Evolutionary conservation across 441 rosid genomes (phyloP), one percentile per base, ranked within the genome.

Genomic region (California macrophylla): DNA sequence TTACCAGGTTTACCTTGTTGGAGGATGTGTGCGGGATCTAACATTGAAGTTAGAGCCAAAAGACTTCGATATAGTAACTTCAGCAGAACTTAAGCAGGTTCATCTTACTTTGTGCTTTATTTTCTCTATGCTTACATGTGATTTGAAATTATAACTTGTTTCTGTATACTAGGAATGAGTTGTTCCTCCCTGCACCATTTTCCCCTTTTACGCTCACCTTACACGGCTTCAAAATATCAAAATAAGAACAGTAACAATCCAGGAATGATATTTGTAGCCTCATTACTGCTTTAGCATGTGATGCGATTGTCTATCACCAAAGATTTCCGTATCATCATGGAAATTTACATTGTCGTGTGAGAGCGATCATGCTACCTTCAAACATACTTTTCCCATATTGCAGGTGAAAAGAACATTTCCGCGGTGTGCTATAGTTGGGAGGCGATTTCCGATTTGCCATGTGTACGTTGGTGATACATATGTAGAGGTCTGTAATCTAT

Each of bases 21-120:
- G 97, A 73, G 98, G 98, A 3, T 89, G 97, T 68, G 94, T 90
- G 56, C 78, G 98, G 56, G 98, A 93, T 85, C 92, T 93, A 74
- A 81, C 89, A 34, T 73, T 93, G 72, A 86, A 85, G 77, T 75
- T 87, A 78, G 83, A 72, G 36, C 97, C 98, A 0, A 85, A 88
- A 69, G 97, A 89, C 74, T 93, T 93, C 15, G 92, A 93, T 73
- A 70, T 93, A 54, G 72, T 93, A 60, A 93, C 98, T 66, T 81
- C 97, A 45, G 97, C 96, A 28, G 83, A 89, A 76, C 93, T 93
- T 73, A 82, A 66, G 75, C 86, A 93, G 91, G 98, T 90, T 70
- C 68, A 10, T 63, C 56, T 72, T 63, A 26, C 4, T 23, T 56
- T 66, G 32, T 38, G 15, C 65, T 20, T n/a, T 21, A 47, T 23